These are phyloP conservation scores for Teratosphaeriaceae sp. DNA, from an alignment of 2,329 filamentous ascomycete species.

Conservation along the genomic window DNA sequence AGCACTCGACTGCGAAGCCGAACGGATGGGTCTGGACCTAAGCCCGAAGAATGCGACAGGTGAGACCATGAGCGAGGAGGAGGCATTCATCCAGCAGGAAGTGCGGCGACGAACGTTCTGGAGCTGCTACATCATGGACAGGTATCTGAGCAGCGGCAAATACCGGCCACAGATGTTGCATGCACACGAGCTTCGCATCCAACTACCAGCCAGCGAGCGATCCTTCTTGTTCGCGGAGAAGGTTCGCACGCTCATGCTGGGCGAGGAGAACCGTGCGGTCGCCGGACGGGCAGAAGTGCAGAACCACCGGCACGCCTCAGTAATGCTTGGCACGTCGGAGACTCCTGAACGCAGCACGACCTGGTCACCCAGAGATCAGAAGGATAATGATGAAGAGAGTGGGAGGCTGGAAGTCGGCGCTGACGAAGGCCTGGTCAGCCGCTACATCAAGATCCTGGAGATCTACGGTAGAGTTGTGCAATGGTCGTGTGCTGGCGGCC, in stretches of 20 bases:
- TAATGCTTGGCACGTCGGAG: conserved; percentile 21
- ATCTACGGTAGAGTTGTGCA: conserved; percentile 50
- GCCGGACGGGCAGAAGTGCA: conserved; percentile 34
- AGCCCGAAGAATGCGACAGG: conserved; percentile 22
- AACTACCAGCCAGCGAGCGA: conserved; percentile 61
- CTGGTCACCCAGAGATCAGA: conserved; percentile 13
- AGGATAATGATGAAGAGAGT: conserved; percentile 33
- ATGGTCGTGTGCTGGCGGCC: conserved; percentile 54
- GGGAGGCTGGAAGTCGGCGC: conserved; percentile 48
- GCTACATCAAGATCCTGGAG: conserved; percentile 49
- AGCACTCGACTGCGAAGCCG: conserved; percentile 26
- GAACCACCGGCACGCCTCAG: conserved; percentile 43
- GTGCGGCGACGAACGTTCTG: conserved; percentile 64
- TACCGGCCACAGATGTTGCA: conserved; percentile 55
- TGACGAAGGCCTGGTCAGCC: conserved; percentile 41
- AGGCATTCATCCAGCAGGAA: conserved; percentile 54
- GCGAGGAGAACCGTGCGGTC: conserved; percentile 35
- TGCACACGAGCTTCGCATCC: conserved; percentile 54
- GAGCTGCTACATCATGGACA: conserved; percentile 67
- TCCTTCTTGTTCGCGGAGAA: conserved; percentile 58
- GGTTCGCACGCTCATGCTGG: conserved; percentile 46
- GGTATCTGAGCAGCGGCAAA: conserved; percentile 59
- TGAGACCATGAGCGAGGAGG: conserved; percentile 16
- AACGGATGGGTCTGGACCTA: conserved; percentile 29
- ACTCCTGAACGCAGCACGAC: conserved; percentile 15